Evolutionary conservation across 768 basidiomycete species (phyloP).

Genomic region (Serendipita vermifera): DNA sequence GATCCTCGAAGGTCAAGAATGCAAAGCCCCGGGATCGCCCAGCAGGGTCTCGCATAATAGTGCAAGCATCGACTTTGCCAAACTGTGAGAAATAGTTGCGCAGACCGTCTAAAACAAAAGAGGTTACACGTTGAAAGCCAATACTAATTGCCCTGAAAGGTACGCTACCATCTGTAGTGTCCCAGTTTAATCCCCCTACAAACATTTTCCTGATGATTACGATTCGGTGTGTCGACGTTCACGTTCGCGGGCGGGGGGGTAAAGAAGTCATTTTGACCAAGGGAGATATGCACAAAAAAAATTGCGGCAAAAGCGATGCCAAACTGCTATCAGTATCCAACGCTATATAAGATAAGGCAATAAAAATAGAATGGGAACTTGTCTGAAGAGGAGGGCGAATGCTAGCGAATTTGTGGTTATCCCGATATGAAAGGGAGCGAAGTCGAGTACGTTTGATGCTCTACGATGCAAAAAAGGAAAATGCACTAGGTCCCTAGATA

Average conservation of each 20-base stretch:
- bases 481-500: background rate
- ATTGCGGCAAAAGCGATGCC: constrained; percentile 34
- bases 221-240: constrained; percentile 20
- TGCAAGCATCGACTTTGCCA: constrained; percentile 93
- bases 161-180: constrained; percentile 89
- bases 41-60: constrained; percentile 94
- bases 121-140: constrained; percentile 4
- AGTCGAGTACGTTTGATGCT: background rate
- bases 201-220: constrained; percentile 86
- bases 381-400: constrained; percentile 31
- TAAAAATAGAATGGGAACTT: constrained; percentile 45
- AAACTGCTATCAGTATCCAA: constrained; percentile 71
- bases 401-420: background rate
- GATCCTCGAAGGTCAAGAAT: constrained; percentile 90
- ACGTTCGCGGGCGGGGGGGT: background rate
- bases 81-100: constrained; percentile 89
- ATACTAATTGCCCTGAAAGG: background rate
- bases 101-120: constrained; percentile 45
- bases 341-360: constrained; percentile 50
- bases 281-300: constrained; percentile 18
- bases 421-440: background rate
- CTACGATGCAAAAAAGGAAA: background rate
- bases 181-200: constrained; percentile 99
- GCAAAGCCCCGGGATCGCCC: constrained; percentile 96
- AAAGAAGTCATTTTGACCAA: constrained; percentile 9